A percentile compares a stretch with the other conserved stretches of the same genome.
phyloP scores from a whole-genome alignment of 2,329 filamentous ascomycete genomes.

The Magnaporthiopsis rhizophila region DNA sequence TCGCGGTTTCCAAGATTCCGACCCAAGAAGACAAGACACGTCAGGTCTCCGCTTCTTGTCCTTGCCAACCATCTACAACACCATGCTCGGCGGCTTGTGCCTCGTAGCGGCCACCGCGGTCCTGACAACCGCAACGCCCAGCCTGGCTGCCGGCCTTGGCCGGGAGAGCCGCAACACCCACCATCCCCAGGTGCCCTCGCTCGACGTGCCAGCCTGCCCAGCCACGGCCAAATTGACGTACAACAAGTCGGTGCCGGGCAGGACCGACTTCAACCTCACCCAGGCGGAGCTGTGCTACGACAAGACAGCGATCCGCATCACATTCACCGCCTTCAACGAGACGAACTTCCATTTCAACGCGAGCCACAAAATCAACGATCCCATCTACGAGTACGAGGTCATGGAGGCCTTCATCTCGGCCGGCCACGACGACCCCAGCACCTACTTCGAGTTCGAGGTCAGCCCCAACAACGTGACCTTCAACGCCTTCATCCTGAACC shows the following conservation, averaged over 20 bases:
- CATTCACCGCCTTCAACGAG: constrained; percentile 37
- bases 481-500: constrained; percentile 43
- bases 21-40: background rate
- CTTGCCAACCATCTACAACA: background rate
- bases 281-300: constrained; percentile 40
- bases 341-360: constrained; percentile 37
- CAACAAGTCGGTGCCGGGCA: constrained; percentile 33
- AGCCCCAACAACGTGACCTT: constrained; percentile 43
- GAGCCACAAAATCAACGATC: constrained; percentile 33
- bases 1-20: no score
- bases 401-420: constrained; percentile 41
- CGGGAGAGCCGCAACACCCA: background rate
- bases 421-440: constrained; percentile 36
- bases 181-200: constrained; percentile 7
- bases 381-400: constrained; percentile 41
- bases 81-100: background rate
- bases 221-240: constrained; percentile 27
- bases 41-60: background rate
- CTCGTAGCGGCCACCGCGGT: background rate
- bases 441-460: constrained; percentile 43
- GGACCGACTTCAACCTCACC: constrained; percentile 32
- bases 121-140: background rate
- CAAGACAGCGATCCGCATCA: constrained; percentile 28
- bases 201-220: constrained; percentile 32
- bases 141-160: background rate